phyloP scores from a whole-genome alignment of 2,329 filamentous ascomycete genomes.

The Diaporthe sp. region DNA sequence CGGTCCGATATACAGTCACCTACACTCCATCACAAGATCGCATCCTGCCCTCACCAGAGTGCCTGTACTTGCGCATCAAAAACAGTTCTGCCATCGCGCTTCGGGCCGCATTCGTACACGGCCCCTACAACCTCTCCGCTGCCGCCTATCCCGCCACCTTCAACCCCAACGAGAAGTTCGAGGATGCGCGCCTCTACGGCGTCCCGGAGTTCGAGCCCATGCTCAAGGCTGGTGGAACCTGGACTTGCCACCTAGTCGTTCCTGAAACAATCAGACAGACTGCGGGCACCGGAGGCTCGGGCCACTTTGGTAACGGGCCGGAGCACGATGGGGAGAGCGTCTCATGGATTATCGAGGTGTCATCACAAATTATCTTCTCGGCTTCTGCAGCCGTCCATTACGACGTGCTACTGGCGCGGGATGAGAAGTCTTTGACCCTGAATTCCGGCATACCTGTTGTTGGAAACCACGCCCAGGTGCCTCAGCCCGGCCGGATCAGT shows the following conservation, averaged over 20 bases:
- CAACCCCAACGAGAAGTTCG: constrained; percentile 83
- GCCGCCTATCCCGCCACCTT: constrained; percentile 88
- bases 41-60: constrained; percentile 86
- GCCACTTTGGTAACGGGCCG: constrained; percentile 59
- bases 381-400: constrained; percentile 88
- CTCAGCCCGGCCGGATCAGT: constrained; percentile 77
- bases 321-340: constrained; percentile 68
- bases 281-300: constrained; percentile 62
- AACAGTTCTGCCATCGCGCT: constrained; percentile 93
- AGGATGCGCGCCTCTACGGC: constrained; percentile 77
- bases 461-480: constrained; percentile 60
- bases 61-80: constrained; percentile 87
- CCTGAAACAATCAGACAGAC: constrained; percentile 81
- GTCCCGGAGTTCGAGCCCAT: constrained; percentile 95
- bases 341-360: constrained; percentile 91
- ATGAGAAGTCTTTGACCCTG: constrained; percentile 83
- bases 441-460: constrained; percentile 62
- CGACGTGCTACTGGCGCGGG: constrained; percentile 86
- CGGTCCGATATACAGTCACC: constrained; percentile 90
- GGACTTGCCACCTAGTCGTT: constrained; percentile 83
- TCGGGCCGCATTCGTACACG: constrained; percentile 95
- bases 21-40: constrained; percentile 92
- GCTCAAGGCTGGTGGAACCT: constrained; percentile 92
- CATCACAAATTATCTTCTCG: constrained; percentile 95
- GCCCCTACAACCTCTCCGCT: constrained; percentile 91